Evolutionary conservation across 345 rosid genomes (phyloP).

Genomic region (Populus tremula): DNA sequence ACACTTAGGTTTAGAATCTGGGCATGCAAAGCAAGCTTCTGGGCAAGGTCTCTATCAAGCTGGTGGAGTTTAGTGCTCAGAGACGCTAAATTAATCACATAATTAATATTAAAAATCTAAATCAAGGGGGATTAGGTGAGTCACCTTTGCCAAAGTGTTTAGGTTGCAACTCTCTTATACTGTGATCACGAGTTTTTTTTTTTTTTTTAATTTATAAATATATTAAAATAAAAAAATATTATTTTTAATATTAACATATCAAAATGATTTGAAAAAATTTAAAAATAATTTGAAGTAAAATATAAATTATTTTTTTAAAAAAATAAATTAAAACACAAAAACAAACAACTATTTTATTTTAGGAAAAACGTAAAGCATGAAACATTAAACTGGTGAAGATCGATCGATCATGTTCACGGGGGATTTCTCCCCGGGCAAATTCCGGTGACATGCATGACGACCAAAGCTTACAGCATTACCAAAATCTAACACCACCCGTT

Average conservation of each 20-base stretch:
- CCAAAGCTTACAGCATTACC: background rate
- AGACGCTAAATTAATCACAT: background rate
- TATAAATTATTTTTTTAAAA: no score
- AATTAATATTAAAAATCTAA: background rate
- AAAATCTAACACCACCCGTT: no score
- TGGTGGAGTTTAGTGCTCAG: background rate
- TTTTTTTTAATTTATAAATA: rapidly evolving
- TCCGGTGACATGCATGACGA: background rate
- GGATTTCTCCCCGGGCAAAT: background rate
- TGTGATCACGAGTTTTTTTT: background rate
- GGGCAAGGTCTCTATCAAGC: background rate
- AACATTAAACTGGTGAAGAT: no score
- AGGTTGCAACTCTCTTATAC: background rate
- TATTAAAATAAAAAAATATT: no score
- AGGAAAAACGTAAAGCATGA: no score
- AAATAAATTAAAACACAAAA: no score
- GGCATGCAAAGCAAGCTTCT: background rate
- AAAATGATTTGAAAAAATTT: no score
- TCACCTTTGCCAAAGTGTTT: background rate
- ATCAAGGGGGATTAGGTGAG: conserved; percentile 8
- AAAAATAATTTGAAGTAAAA: no score
- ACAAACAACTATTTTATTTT: no score
- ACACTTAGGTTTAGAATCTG: background rate
- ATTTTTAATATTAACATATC: no score
- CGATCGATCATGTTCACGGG: no score